phyloP scores from a whole-genome alignment of 306 rosid species.

The Medicago lupulina region DNA sequence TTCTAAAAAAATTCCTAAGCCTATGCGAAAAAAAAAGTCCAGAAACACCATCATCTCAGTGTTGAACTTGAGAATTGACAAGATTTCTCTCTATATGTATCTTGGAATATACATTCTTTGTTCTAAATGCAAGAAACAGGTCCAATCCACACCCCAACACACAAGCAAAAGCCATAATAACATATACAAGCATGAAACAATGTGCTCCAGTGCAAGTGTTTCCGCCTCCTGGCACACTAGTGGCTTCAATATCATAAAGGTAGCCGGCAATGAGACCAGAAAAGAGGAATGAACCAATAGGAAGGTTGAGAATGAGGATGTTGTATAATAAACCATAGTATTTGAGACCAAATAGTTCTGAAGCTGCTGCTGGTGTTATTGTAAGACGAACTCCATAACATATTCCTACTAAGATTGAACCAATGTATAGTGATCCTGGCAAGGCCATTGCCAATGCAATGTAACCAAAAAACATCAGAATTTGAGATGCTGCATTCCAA shows the following conservation, averaged over 20 bases:
- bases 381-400: constrained; percentile 44
- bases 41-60: constrained; percentile 2
- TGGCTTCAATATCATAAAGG: constrained; percentile 46
- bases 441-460: constrained; percentile 43
- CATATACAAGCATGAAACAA: constrained; percentile 49
- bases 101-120: constrained; percentile 44
- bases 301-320: constrained; percentile 50
- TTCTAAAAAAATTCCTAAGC: neutral
- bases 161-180: constrained; percentile 47
- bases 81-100: constrained; percentile 32
- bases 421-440: constrained; percentile 50
- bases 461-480: constrained; percentile 43
- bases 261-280: constrained; percentile 52
- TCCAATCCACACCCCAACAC: constrained; percentile 46
- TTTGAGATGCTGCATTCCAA: constrained; percentile 49
- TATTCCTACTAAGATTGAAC: constrained; percentile 48
- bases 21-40: neutral
- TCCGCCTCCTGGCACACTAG: constrained; percentile 43
- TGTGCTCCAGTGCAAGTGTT: constrained; percentile 49
- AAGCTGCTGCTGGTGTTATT: constrained; percentile 45
- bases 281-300: constrained; percentile 49
- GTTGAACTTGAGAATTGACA: constrained; percentile 5
- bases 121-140: constrained; percentile 40
- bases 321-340: constrained; percentile 51
- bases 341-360: constrained; percentile 50